Conservation (phyloP, 164 flowering plant species). For the Litsea cubeba region DNA sequence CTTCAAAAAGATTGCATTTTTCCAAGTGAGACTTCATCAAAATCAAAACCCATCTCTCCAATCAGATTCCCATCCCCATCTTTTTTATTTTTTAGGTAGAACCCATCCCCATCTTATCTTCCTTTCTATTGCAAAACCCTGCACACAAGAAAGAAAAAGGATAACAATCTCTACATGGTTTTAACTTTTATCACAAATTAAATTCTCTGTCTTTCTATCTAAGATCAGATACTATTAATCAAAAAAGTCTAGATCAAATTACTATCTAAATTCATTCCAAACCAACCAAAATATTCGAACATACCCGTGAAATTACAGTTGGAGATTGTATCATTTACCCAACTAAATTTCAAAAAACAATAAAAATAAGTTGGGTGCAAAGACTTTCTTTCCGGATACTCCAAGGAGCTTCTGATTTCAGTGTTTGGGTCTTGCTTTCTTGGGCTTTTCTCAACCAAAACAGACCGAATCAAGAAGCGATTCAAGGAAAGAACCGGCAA, state of each 20-base stretch:
- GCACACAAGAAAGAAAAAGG: background rate
- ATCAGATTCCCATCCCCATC: background rate
- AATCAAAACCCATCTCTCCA: background rate
- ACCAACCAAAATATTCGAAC: constrained; percentile 8
- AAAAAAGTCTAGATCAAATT: background rate
- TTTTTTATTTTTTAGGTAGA: too few relatives aligned
- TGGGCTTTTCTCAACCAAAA: too few relatives aligned
- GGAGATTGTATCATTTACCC: constrained; percentile 20
- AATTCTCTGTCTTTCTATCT: background rate
- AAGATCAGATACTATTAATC: too few relatives aligned
- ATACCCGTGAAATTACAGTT: constrained; percentile 10
- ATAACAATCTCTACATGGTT: background rate
- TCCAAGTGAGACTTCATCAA: background rate
- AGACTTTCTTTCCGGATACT: constrained; percentile 14
- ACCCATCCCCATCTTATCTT: too few relatives aligned
- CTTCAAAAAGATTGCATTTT: background rate
- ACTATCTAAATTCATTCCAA: background rate
- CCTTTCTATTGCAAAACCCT: background rate
- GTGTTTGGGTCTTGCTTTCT: too few relatives aligned
- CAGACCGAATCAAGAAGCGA: too few relatives aligned
- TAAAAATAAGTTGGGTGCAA: background rate
- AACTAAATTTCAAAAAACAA: constrained; percentile 12
- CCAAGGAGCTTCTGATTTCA: constrained; percentile 11
- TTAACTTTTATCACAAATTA: background rate
- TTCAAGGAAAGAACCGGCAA: too few relatives aligned